These are phyloP conservation scores for Venturia carpophila DNA, from an alignment of 2,329 filamentous ascomycete species.

Conservation along the genomic window DNA sequence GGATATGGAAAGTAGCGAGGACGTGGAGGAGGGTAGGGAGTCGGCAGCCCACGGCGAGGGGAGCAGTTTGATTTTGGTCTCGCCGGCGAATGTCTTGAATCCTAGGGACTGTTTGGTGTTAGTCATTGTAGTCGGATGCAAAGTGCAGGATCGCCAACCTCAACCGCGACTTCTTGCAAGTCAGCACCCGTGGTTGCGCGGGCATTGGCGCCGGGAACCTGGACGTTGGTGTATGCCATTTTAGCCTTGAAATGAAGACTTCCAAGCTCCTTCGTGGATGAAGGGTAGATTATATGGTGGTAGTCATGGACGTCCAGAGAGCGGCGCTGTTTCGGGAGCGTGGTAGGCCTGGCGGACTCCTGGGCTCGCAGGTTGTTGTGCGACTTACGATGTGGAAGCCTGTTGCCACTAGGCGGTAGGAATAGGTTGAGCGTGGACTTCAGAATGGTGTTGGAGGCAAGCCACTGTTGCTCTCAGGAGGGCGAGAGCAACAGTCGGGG, in stretches of 20 bases:
- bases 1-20: constrained; percentile 78
- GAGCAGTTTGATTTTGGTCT: constrained; percentile 72
- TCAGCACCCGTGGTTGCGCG: constrained; percentile 20
- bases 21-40: constrained; percentile 62
- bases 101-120: constrained; percentile 52
- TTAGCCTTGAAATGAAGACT: constrained; percentile 21
- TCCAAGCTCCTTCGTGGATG: constrained; percentile 10
- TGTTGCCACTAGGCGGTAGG: constrained; percentile 13
- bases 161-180: constrained; percentile 14
- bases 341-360: not conserved
- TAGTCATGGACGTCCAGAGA: constrained; percentile 7
- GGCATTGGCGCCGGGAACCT: constrained; percentile 33
- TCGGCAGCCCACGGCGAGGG: constrained; percentile 67
- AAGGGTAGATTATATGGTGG: not conserved
- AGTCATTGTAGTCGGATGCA: not conserved
- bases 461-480: not conserved
- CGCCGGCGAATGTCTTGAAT: constrained; percentile 71
- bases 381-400: not conserved
- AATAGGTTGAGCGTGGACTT: constrained; percentile 5
- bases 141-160: not conserved
- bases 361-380: constrained; percentile 3
- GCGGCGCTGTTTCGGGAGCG: not conserved
- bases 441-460: constrained; percentile 7
- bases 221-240: constrained; percentile 55
- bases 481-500: constrained; percentile 1